Base-by-base conservation (phyloP, 768 basidiomycete species). In the Cytidiella melzeri region DNA sequence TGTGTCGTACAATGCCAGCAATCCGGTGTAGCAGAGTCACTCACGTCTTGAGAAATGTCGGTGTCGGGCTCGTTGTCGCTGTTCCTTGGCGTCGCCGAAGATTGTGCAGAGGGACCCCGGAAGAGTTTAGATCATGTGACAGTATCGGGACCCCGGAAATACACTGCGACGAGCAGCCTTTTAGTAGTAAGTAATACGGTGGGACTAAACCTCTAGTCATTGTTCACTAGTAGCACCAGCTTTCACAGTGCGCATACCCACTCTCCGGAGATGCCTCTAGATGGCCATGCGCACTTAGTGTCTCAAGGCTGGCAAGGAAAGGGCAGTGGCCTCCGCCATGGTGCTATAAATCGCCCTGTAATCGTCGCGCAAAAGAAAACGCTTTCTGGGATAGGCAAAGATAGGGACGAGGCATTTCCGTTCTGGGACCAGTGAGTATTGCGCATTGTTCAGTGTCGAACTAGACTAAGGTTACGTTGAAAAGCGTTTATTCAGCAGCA, bases 381-480 rank as follows among this genome's bases (percentile, higher is more conserved):
- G 4, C 72, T 94, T n/a, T 70, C 80, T 9, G 93, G 93, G 2
- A 66, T 97, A 50, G 93, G 93, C 48, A 93, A 92, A 64, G 91
- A 97, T 65, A 78, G 92, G 56, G 93, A 95, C 60, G 92, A 94
- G 58, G 91, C 92, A 0, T 92, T 93, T 63, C 92, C 93, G 44
- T 97, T 97, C 77, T 97, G 93, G 93, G 93, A 97, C 64, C 92
- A 96, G 92, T 95, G 58, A 67, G 89, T 76, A 41, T n/a, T n/a
- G n/a, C n/a, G n/a, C n/a, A n/a, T n/a, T n/a, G n/a, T n/a, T n/a
- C n/a, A n/a, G n/a, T 41, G 18, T 18, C n/a, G n/a, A 19, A 37
- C 23, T 15, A 36, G 21, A 26, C 43, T 19, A 21, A 25, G n/a
- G n/a, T n/a, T n/a, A n/a, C n/a, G n/a, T n/a, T n/a, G n/a, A n/a